Evolutionary conservation across 495 filamentous ascomycete species (phyloP).

Genomic region (Penicillium waksmanii): DNA sequence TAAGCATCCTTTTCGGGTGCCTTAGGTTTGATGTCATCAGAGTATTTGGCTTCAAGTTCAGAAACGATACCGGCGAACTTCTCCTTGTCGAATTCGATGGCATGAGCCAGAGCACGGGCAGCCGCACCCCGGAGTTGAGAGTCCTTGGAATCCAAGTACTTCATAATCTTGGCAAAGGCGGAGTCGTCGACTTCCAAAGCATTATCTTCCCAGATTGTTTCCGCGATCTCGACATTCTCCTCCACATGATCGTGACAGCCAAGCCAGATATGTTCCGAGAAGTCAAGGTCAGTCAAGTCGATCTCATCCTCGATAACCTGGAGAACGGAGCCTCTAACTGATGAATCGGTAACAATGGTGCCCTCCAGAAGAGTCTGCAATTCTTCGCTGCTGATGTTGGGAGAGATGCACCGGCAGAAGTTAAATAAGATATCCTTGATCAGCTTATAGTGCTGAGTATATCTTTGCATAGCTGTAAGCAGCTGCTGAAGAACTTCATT

Average conservation of each 20-base stretch:
- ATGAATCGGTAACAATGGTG: conserved; percentile 72
- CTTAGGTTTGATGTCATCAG: conserved; percentile 76
- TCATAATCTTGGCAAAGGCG: conserved; percentile 65
- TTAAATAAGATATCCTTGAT: conserved; percentile 90
- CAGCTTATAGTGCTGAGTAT: conserved; percentile 89
- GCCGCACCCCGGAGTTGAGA: conserved; percentile 81
- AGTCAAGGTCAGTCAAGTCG: conserved; percentile 82
- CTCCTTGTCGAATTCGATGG: conserved; percentile 59
- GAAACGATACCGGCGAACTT: conserved; percentile 61
- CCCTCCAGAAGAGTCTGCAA: conserved; percentile 72
- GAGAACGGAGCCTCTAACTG: conserved; percentile 84
- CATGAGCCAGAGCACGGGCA: conserved; percentile 77
- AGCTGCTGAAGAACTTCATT: conserved; percentile 68
- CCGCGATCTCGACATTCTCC: conserved; percentile 83
- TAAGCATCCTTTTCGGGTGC: conserved; percentile 84
- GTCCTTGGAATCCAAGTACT: conserved; percentile 79
- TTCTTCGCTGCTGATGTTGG: conserved; percentile 72
- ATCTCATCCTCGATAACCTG: conserved; percentile 89
- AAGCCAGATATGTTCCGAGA: conserved; percentile 91
- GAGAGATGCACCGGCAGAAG: conserved; percentile 76
- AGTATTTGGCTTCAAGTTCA: conserved; percentile 69
- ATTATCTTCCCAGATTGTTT: conserved; percentile 93
- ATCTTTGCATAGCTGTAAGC: conserved; percentile 82
- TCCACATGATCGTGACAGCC: conserved; percentile 87
- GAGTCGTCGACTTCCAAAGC: conserved; percentile 71